Evolutionary conservation across 257 asterid genomes (phyloP).

Genomic region (Solanum appendiculatum): DNA sequence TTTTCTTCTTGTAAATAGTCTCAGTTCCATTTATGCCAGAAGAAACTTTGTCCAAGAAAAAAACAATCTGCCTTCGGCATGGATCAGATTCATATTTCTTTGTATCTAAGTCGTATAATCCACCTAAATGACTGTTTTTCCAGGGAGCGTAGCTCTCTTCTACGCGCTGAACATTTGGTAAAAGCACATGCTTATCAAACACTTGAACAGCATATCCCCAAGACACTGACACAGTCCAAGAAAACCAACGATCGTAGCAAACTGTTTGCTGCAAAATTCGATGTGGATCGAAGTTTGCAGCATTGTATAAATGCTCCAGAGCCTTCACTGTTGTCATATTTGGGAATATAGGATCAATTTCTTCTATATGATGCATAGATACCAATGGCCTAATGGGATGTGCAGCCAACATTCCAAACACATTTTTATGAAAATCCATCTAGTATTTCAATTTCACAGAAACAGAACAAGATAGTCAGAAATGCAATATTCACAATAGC

Average conservation of each 20-base stretch:
- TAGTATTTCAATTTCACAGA: conserved; percentile 6
- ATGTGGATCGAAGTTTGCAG: conserved; percentile 43
- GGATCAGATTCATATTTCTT: conserved; percentile 32
- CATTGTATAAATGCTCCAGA: conserved; percentile 39
- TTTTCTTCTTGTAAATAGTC: conserved; percentile 30
- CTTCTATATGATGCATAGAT: conserved; percentile 59
- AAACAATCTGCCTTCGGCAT: conserved; percentile 45
- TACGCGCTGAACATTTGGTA: conserved; percentile 42
- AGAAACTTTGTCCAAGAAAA: conserved; percentile 31
- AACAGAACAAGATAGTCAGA: not conserved
- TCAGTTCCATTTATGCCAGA: conserved; percentile 17
- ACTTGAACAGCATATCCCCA: conserved; percentile 88
- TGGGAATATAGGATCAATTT: conserved; percentile 55
- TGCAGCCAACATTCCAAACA: conserved; percentile 60
- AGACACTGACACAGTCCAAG: conserved; percentile 71
- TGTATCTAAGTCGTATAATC: conserved; percentile 20
- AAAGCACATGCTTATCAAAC: conserved; percentile 26
- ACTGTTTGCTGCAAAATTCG: conserved; percentile 68
- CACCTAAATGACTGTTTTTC: conserved; percentile 24
- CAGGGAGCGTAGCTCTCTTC: conserved; percentile 47
- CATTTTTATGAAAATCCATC: conserved; percentile 72
- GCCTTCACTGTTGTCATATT: conserved; percentile 34
- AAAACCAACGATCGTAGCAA: conserved; percentile 65
- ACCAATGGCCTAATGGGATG: conserved; percentile 59
- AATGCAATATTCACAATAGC: not conserved